Base-by-base conservation (phyloP, 176 grass and related monocot genomes). In the Avena insularis region DNA sequence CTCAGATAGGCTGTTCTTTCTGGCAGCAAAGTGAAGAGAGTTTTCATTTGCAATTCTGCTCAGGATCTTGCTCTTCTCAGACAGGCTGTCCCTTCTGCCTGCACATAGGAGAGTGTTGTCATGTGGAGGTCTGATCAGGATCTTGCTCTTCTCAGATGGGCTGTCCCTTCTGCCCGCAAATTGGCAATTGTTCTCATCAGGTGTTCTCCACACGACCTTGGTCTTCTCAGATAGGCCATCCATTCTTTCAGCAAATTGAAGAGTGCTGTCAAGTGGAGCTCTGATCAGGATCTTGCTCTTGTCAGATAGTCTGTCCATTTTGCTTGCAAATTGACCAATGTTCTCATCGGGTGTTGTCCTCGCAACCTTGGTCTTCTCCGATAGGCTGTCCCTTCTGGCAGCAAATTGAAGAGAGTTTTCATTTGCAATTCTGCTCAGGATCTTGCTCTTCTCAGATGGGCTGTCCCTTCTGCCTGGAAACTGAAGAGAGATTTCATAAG, bases 21-120 rank as follows among this genome's bases (percentile, higher is more conserved):
- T 71, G 4, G 9, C 27, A 51, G 50, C 17, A 79, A 79, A 50
- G 1, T 78, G 61, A 60, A 67, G 48, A 48, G n/a, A 46, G 35
- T 35, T 55, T 63, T 73, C 66, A 84, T 40, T n/a, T 48, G 45
- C n/a, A 71, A 59, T 81, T 58, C 38, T 80, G 82, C 36, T 80
- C 77, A 80, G 21, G 67, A 53, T 27, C 47, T 85, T 85, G 57
- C 12, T 89, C 33, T 73, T 89, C 57, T 89, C 82, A 71, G 29
- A 54, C 65, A 21, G 43, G 43, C 20, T 79, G 27, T 71, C 76
- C 12, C 13, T 66, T 75, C n/a, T 54, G 27, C 49, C 46, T 0
- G 47, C 49, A 81, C 69, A 15, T 31, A 2, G 4, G 77, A 70
- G 25, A 87, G 79, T 36, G 56, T 31, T 79, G 87, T 79, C 56